A percentile compares a stretch with the other conserved stretches of the same genome.
Conservation (phyloP, 768 basidiomycete species). For the Mycena galericulata region DNA sequence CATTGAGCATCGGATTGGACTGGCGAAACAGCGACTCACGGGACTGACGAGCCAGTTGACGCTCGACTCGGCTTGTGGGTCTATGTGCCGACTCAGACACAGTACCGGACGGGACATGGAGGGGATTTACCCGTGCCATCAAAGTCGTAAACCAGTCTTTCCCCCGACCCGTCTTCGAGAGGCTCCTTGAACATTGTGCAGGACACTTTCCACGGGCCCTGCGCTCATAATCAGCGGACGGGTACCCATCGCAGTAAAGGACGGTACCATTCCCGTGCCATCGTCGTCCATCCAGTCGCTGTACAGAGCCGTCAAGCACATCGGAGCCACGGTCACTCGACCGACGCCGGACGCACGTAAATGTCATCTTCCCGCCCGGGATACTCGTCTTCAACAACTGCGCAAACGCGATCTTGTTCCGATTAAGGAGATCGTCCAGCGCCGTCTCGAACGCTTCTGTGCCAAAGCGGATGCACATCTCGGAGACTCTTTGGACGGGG, state of each 20-base stretch:
- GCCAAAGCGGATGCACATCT: slow-evolving; percentile 44
- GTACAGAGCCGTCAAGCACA: slow-evolving; percentile 27
- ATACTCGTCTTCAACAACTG: slow-evolving; percentile 43
- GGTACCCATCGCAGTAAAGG: too few species aligned
- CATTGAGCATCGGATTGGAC: not conserved
- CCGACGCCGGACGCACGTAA: slow-evolving; percentile 17
- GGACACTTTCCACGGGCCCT: slow-evolving; percentile 31
- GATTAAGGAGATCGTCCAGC: slow-evolving; percentile 40
- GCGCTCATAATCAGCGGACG: not conserved
- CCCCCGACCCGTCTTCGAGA: slow-evolving; percentile 36
- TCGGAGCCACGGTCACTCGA: too few species aligned
- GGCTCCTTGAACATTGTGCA: slow-evolving; percentile 43
- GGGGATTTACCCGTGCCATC: slow-evolving; percentile 39
- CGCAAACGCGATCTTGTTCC: slow-evolving; percentile 44
- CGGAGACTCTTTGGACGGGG: slow-evolving; percentile 26
- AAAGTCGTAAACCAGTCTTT: slow-evolving; percentile 43
- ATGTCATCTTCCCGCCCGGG: slow-evolving; percentile 32
- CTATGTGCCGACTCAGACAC: slow-evolving; percentile 1
- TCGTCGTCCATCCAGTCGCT: slow-evolving; percentile 49
- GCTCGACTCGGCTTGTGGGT: slow-evolving; percentile 34
- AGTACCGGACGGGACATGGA: not conserved
- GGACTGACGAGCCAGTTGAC: slow-evolving; percentile 36
- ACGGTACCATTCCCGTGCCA: slow-evolving; percentile 37
- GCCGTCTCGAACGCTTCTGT: slow-evolving; percentile 39
- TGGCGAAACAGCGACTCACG: not conserved